phyloP scores from a whole-genome alignment of 2,329 filamentous ascomycete genomes.

The Fusarium redolens region DNA sequence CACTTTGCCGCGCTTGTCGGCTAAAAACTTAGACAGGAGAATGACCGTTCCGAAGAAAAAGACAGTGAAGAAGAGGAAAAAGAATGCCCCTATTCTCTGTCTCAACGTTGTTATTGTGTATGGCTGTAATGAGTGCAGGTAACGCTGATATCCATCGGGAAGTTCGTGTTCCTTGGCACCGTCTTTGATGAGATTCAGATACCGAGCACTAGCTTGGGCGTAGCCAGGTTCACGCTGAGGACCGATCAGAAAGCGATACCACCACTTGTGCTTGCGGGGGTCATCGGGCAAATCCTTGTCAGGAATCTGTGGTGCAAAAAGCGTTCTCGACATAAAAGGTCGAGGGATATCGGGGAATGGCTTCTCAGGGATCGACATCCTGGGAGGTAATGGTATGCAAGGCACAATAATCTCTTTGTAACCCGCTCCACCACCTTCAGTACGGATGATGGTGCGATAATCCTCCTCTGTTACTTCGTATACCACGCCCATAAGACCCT shows the following conservation, averaged over 20 bases:
- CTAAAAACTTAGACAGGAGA: slow-evolving; percentile 57
- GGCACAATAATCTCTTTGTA: slow-evolving; percentile 87
- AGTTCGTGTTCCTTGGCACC: slow-evolving; percentile 85
- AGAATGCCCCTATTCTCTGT: slow-evolving; percentile 72
- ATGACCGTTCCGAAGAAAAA: slow-evolving; percentile 68
- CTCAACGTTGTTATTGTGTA: slow-evolving; percentile 75
- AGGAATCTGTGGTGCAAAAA: slow-evolving; percentile 74
- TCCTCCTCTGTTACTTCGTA: slow-evolving; percentile 91
- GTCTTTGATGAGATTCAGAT: slow-evolving; percentile 81
- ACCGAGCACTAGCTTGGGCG: slow-evolving; percentile 85
- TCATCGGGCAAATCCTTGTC: slow-evolving; percentile 47
- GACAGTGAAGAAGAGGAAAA: slow-evolving; percentile 70
- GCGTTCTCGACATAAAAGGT: slow-evolving; percentile 85
- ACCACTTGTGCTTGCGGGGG: slow-evolving; percentile 55
- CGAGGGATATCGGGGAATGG: slow-evolving; percentile 64
- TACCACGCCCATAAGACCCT: slow-evolving; percentile 89
- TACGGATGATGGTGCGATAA: slow-evolving; percentile 87
- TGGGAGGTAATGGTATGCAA: slow-evolving; percentile 75
- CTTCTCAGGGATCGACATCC: slow-evolving; percentile 70
- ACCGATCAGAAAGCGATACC: slow-evolving; percentile 58
- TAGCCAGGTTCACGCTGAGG: slow-evolving; percentile 72
- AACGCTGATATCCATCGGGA: slow-evolving; percentile 80
- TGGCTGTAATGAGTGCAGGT: slow-evolving; percentile 74
- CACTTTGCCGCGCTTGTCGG: slow-evolving; percentile 73
- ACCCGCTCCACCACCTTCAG: slow-evolving; percentile 86